Base-by-base conservation (phyloP, 2,329 filamentous ascomycete genomes). In the Paecilomyces dactylethromorphus region DNA sequence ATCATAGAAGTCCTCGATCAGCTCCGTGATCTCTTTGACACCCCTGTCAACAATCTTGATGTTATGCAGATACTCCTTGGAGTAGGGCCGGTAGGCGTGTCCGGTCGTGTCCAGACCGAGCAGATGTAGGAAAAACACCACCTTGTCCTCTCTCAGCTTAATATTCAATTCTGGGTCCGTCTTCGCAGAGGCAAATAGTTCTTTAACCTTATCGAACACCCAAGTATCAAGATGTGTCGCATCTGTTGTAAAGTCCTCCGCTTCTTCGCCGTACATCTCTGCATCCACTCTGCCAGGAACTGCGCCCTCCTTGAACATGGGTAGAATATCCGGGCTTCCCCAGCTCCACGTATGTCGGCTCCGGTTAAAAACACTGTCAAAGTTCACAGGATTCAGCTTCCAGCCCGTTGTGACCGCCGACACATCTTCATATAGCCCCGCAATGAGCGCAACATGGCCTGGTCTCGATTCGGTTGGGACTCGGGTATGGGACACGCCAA, bases 301-400 rank as follows among this genome's bases (percentile, higher is more conserved):
- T 24, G 94, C 93, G n/a, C 94, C 94, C 59, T 92, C 84, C 71
- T 95, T 87, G 71, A 99, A 99, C 94, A 99, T 99, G 57, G 90
- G 90, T 64, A 99, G 77, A 68, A 99, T 99, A 75, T 99, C 94
- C 1, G 94, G 94, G 70, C 92, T 97, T 1, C 94, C 94, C 94
- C 94, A 99, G 74, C 92, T 96, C 94, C 94, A 99, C 7, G 95
- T 99, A 76, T 99, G 95, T 53, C 88, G 83, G 71, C 93, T 97
- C 62, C 91, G 86, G 73, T 99, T 99, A 83, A 99, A 99, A 11
- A 99, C 92, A 69, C 93, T 97, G 78, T 99, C 94, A 69, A 99
- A 99, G 71, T 97, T 90, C 69, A 99, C 94, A 0, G 94, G 94
- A 71, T 99, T 99, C 66, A 97, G 79, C 77, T 99, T 97, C 94